Base-by-base conservation (phyloP, 208 protist genomes). In the Crithidia acanthocephali region DNA sequence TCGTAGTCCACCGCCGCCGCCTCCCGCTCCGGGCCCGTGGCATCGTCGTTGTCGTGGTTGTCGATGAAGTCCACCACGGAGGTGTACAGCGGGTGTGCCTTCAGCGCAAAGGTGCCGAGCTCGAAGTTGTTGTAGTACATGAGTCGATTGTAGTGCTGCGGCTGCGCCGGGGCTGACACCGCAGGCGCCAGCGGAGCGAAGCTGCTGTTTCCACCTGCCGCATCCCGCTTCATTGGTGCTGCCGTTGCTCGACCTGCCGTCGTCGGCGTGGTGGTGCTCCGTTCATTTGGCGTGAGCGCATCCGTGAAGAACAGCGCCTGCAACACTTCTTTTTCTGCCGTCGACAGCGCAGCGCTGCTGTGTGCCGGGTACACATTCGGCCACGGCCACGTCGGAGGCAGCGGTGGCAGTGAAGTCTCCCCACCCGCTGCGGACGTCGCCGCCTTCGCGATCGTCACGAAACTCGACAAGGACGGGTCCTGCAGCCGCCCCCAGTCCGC, bases 101-200 rank as follows among this genome's bases (percentile, higher is more conserved):
- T 70, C 2, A 59, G 52, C 15, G 52, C 64, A 23, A 70, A 70
- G 2, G 64, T 60, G 40, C 64, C 64, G 10, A 70, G 32, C 40
- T 70, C 64, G n/a, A 70, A 70, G 52, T 70, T 70, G 52, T 70
- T 70, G 27, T 35, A 59, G 64, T 70, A 70, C 64, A 60, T 52
- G 11, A 35, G 0, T 2, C 30, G 20, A 18, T 60, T 70, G 64
- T 61, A 70, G 3, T 5, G 18, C 6, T 18, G 0, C 47, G 6
- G 27, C 1, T 4, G 3, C 13, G 47, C 44, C 30, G 27, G 40
- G 22, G 1, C 3, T 2, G 47, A 3, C 11, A n/a, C n/a, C n/a
- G 47, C 22, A 67, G 61, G 2, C 2, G 47, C 30, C 28, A 13
- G 5, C 0, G 2, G 30, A 42, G 40, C 60, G 47, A 28, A 2